Percentiles rank a stretch among this genome's conserved stretches.
Evolutionary conservation across 148 eudicot genomes (phyloP).

Genomic region (Camellia sinensis): DNA sequence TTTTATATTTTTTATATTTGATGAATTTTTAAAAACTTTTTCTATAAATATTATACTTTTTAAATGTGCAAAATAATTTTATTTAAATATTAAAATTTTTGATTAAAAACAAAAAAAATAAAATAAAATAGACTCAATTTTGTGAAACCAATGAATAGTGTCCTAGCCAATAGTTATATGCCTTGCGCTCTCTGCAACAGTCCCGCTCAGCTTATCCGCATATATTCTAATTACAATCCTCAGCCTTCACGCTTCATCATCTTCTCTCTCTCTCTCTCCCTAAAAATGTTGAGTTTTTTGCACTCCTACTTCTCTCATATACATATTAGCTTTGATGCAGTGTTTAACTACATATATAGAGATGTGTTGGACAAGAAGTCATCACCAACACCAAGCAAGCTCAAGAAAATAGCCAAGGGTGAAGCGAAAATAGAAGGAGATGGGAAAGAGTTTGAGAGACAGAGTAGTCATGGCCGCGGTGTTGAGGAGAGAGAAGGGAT

Average conservation of each 20-base stretch:
- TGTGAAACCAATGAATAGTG: no score
- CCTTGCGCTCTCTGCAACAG: background rate
- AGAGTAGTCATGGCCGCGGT: background rate
- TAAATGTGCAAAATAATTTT: no score
- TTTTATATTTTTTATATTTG: no score
- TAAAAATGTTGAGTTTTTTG: background rate
- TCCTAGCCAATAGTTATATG: no score
- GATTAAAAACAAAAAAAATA: no score
- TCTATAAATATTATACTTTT: no score
- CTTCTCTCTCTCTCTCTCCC: constrained; percentile 10
- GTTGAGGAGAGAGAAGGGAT: background rate
- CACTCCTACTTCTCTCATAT: background rate
- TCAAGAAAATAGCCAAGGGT: background rate
- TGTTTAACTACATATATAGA: background rate
- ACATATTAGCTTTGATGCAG: background rate
- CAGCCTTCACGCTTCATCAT: background rate
- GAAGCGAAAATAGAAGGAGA: background rate
- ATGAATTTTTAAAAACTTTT: no score
- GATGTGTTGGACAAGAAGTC: constrained; percentile 13
- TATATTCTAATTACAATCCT: background rate
- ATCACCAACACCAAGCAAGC: background rate
- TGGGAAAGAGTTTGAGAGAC: no score
- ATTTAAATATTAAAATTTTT: no score
- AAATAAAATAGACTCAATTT: no score
- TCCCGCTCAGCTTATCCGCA: background rate